Evolutionary conservation across 2,329 filamentous ascomycete species (phyloP).

Genomic region (Pestalotiopsis sp.): DNA sequence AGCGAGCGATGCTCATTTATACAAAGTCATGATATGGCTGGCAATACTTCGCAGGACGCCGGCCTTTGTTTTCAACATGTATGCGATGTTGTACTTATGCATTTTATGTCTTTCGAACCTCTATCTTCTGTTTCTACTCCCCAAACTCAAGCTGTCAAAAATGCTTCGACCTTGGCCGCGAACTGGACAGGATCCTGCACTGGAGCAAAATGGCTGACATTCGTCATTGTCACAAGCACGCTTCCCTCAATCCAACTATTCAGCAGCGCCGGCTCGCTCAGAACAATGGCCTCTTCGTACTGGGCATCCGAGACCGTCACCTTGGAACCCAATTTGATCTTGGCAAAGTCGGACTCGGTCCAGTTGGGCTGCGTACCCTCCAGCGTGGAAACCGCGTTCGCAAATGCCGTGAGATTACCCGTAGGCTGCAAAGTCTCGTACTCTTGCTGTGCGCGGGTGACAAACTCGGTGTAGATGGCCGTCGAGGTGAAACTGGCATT

Average conservation of each 20-base stretch:
- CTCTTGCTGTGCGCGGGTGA: slow-evolving; percentile 37
- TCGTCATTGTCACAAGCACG: slow-evolving; percentile 34
- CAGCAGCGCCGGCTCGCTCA: slow-evolving; percentile 36
- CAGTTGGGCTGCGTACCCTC: slow-evolving; percentile 38
- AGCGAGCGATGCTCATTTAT: no score
- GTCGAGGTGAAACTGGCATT: slow-evolving; percentile 37
- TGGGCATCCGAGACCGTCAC: slow-evolving; percentile 34
- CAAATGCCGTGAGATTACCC: slow-evolving; percentile 40
- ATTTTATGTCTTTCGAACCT: not conserved
- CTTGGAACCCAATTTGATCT: slow-evolving; percentile 28
- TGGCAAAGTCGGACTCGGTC: slow-evolving; percentile 28
- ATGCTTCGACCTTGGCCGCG: slow-evolving; percentile 29
- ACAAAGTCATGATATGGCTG: no score
- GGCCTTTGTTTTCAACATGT: not conserved
- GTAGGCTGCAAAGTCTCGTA: slow-evolving; percentile 38
- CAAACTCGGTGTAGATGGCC: slow-evolving; percentile 36
- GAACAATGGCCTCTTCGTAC: slow-evolving; percentile 43
- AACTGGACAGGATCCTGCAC: slow-evolving; percentile 42
- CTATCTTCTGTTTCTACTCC: not conserved
- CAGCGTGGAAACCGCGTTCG: slow-evolving; percentile 37
- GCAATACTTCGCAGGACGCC: not conserved
- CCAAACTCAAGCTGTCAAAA: slow-evolving; percentile 14
- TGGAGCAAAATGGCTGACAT: slow-evolving; percentile 46
- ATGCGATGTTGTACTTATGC: not conserved
- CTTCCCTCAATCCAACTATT: slow-evolving; percentile 40